phyloP scores from a whole-genome alignment of 768 basidiomycete species.

The Boletus sensibilis region DNA sequence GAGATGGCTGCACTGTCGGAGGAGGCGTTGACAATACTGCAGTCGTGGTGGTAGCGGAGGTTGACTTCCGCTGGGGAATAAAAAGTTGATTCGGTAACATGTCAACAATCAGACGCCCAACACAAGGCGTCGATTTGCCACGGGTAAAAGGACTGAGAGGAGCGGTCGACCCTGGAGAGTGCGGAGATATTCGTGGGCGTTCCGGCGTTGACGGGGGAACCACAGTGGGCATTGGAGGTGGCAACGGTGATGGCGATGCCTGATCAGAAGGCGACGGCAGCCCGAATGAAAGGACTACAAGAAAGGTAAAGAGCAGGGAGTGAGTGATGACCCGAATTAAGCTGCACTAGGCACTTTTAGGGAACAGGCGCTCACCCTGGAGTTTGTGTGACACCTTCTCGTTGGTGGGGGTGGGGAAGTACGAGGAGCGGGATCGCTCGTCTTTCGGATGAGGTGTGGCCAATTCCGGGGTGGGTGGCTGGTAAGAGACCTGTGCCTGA shows the following conservation, averaged over 20 bases:
- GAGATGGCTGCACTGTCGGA: slow-evolving; percentile 4
- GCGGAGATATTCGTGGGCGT: slow-evolving; percentile 28
- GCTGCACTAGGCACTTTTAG: slow-evolving; percentile 10
- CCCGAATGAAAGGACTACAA: slow-evolving; percentile 24
- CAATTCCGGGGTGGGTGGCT: slow-evolving; percentile 31
- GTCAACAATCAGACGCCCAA: slow-evolving; percentile 55
- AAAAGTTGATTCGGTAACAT: slow-evolving; percentile 49
- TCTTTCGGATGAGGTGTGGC: slow-evolving; percentile 14
- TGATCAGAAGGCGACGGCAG: slow-evolving; percentile 32
- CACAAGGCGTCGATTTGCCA: slow-evolving; percentile 28
- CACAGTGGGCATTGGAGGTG: slow-evolving; percentile 16
- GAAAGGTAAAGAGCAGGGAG: slow-evolving; percentile 16
- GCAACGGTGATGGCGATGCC: slow-evolving; percentile 29
- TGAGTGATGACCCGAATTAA: slow-evolving; percentile 17
- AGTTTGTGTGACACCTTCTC: slow-evolving; percentile 15
- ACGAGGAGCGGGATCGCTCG: slow-evolving; percentile 24
- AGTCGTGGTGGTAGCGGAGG: slow-evolving; percentile 2
- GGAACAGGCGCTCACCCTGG: slow-evolving; percentile 15
- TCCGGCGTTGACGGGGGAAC: slow-evolving; percentile 30
- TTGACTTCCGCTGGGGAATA: slow-evolving; percentile 20
- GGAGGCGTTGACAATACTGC: slow-evolving; percentile 6
- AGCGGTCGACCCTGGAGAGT: slow-evolving; percentile 12
- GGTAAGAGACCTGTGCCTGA: slow-evolving; percentile 30
- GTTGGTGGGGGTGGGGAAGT: slow-evolving; percentile 26
- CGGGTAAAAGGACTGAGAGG: slow-evolving; percentile 11